Evolutionary conservation across 768 basidiomycete species (phyloP), one percentile per base, ranked within the genome.

Genomic region (Russula sp.): DNA sequence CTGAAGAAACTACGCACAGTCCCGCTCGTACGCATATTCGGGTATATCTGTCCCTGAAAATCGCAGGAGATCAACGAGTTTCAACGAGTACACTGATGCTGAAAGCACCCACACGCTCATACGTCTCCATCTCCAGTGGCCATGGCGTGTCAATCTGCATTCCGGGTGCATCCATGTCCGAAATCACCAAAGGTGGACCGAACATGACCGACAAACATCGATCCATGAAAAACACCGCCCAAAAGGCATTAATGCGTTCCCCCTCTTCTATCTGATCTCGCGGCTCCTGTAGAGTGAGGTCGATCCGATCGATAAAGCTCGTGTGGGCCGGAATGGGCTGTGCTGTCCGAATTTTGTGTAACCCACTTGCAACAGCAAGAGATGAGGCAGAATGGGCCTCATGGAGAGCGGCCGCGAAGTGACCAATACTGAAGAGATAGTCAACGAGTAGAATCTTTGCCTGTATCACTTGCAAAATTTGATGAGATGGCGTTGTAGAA

Each of bases 161-260:
- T 14, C 72, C 71, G 32, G 67, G 59, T 16, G 81, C 77, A 66
- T 85, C 84, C 62, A 83, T 77, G 55, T 85, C 81, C 63, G 80
- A 82, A 22, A 88, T 79, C n/a, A 77, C 79, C 22, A 79, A 72
- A 0, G 85, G 78, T 1, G 79, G 76, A 61, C 84, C 83, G 44
- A 84, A 76, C 7, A 80, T 79, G 18, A 85, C 79, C 1, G 81
- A 76, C 67, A 84, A 79, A 69, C 79, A 79, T 59, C 84, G 82
- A 73, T 87, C 85, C 59, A 87, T 76, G 54, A 77, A 75, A 65
- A 84, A 81, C 8, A 83, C 83, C 0, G 81, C 75, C 87, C 87
- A 88, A 71, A 88, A 88, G 0, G 79, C 83, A 60, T 83, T 84
- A 62, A 88, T 85, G 36, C 84, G 78, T 69, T 88, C 86, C 22